These are phyloP conservation scores for Tulasnella sp. DNA, from an alignment of 768 basidiomycete species.

Conservation along the genomic window DNA sequence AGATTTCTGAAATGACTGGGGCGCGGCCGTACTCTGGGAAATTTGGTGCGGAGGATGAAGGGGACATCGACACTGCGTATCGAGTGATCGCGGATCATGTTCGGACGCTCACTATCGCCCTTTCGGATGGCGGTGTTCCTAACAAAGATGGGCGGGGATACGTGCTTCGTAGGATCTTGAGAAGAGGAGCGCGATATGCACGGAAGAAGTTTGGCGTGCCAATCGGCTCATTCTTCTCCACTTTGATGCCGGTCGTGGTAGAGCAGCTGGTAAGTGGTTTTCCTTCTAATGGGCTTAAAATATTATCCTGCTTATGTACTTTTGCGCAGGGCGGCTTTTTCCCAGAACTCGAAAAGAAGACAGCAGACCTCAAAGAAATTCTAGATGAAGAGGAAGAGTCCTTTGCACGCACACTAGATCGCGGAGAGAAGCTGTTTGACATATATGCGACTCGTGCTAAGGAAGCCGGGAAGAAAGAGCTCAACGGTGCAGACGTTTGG, in stretches of 20 bases:
- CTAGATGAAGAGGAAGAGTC: slow-evolving; percentile 96
- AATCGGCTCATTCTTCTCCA: slow-evolving; percentile 92
- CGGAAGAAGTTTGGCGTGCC: slow-evolving; percentile 87
- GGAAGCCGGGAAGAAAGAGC: slow-evolving; percentile 47
- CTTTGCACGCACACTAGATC: slow-evolving; percentile 92
- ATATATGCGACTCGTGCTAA: slow-evolving; percentile 64
- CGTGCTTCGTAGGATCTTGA: slow-evolving; percentile 85
- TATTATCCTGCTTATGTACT: slow-evolving; percentile 14
- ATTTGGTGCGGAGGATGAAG: slow-evolving; percentile 87
- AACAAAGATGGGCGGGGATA: slow-evolving; percentile 96
- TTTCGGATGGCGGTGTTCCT: slow-evolving; percentile 93
- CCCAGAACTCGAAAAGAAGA: slow-evolving; percentile 81
- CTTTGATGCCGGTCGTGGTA: slow-evolving; percentile 77
- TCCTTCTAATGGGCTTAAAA: background rate
- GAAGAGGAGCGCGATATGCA: slow-evolving; percentile 90
- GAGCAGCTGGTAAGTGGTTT: slow-evolving; percentile 62
- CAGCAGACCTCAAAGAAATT: slow-evolving; percentile 82
- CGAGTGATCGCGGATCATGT: slow-evolving; percentile 95
- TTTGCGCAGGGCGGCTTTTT: slow-evolving; percentile 61
- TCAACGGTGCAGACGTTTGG: slow-evolving; percentile 93
- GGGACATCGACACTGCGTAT: slow-evolving; percentile 96
- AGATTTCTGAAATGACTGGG: slow-evolving; percentile 79
- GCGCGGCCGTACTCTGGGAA: slow-evolving; percentile 80
- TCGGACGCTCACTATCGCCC: slow-evolving; percentile 86
- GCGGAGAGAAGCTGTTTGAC: slow-evolving; percentile 92